Conservation (phyloP, 257 asterid species). For the Buddleja alternifolia region DNA sequence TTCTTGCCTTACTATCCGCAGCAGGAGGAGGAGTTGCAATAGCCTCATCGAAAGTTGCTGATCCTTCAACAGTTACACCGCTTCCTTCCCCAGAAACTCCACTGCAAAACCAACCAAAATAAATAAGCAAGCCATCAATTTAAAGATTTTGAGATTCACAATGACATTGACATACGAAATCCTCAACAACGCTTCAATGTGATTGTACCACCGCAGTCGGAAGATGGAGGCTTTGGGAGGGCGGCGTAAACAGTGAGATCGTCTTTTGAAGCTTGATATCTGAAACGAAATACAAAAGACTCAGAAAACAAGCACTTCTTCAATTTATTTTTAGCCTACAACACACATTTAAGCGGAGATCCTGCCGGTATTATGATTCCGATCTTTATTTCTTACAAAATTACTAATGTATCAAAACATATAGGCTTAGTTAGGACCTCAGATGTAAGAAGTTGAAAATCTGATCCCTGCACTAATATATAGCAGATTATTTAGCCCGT, state of each 20-base stretch:
- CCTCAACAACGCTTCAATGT: slow-evolving; percentile 62
- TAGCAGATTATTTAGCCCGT: neutral
- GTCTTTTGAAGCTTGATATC: slow-evolving; percentile 88
- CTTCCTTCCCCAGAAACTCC: slow-evolving; percentile 66
- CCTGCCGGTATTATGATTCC: too few species aligned
- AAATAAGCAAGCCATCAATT: neutral
- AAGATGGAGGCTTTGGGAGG: slow-evolving; percentile 60
- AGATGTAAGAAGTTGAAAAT: neutral
- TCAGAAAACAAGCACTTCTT: neutral
- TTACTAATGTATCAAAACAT: slow-evolving; percentile 3
- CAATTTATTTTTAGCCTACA: neutral
- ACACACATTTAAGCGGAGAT: neutral
- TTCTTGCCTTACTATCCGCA: slow-evolving; percentile 49
- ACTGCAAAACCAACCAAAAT: slow-evolving; percentile 32
- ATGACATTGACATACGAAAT: slow-evolving; percentile 43
- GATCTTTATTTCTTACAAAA: too few species aligned
- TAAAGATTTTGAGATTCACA: neutral
- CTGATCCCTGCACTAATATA: neutral
- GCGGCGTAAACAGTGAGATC: slow-evolving; percentile 68
- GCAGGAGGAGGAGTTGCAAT: slow-evolving; percentile 66
- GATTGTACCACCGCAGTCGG: slow-evolving; percentile 63
- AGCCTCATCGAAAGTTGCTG: slow-evolving; percentile 42
- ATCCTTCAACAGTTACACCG: slow-evolving; percentile 63
- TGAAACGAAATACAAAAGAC: too few species aligned
- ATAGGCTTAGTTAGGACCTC: neutral